These are phyloP conservation scores for Phialophora macrospora DNA, from an alignment of 2,329 filamentous ascomycete species.

Conservation along the genomic window DNA sequence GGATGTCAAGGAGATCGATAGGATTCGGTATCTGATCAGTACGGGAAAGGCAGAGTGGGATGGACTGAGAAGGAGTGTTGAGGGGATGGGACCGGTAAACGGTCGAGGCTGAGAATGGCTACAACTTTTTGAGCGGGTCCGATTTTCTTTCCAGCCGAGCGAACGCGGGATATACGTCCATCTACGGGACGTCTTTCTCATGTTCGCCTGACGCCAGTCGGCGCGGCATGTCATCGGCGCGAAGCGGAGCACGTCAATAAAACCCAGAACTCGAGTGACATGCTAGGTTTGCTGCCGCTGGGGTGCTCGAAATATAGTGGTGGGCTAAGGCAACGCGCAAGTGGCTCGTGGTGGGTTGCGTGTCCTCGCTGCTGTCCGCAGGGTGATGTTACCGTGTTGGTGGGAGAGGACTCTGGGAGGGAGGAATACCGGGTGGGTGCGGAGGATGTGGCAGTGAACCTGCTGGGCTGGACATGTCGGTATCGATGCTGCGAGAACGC, in stretches of 20 bases:
- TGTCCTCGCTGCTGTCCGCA: no score
- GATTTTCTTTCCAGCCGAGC: neutral
- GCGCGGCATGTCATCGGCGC: no score
- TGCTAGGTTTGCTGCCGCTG: neutral
- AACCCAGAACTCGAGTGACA: neutral
- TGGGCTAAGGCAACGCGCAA: no score
- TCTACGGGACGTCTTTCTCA: neutral
- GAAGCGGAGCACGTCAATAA: neutral
- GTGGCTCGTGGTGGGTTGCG: no score
- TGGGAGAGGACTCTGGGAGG: neutral
- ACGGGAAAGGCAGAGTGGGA: conserved; percentile 55
- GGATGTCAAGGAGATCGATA: conserved; percentile 48
- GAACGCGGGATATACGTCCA: neutral
- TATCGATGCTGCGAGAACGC: neutral
- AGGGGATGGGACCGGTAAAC: conserved; percentile 45
- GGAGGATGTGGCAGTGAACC: neutral
- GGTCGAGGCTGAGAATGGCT: neutral
- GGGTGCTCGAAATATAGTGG: neutral
- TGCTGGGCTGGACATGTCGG: neutral
- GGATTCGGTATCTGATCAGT: conserved; percentile 54
- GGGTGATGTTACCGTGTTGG: no score
- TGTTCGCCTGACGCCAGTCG: neutral
- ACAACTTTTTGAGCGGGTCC: neutral
- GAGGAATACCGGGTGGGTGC: neutral
- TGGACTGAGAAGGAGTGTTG: conserved; percentile 53